These are phyloP conservation scores for Arachis stenosperma DNA, from an alignment of 306 rosid genomes.

Conservation along the genomic window DNA sequence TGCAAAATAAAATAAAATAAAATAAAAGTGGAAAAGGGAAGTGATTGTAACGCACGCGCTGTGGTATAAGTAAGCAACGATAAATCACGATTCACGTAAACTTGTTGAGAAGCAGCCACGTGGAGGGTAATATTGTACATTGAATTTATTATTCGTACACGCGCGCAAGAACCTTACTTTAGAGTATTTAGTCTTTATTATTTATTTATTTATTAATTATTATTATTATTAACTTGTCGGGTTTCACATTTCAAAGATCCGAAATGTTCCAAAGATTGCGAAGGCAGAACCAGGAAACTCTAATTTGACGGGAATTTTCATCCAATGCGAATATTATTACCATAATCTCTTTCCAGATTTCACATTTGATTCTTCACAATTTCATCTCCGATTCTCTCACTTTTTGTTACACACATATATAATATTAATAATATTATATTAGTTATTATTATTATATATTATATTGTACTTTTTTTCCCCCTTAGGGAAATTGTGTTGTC, in stretches of 20 bases:
- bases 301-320: slow-evolving; percentile 36
- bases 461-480: background rate
- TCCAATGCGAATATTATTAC: slow-evolving; percentile 36
- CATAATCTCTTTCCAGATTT: slow-evolving; percentile 38
- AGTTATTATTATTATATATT: background rate
- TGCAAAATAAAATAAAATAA: background rate
- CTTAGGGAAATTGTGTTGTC: slow-evolving; percentile 13
- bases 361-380: slow-evolving; percentile 51
- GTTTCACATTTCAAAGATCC: slow-evolving; percentile 70
- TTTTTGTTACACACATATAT: background rate
- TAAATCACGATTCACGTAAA: slow-evolving; percentile 37
- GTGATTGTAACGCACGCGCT: slow-evolving; percentile 47
- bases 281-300: slow-evolving; percentile 30
- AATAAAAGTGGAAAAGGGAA: background rate
- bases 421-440: too few species aligned
- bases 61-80: background rate
- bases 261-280: slow-evolving; percentile 48
- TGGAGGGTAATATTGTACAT: slow-evolving; percentile 55
- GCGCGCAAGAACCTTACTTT: slow-evolving; percentile 61
- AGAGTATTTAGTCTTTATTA: slow-evolving; percentile 5
- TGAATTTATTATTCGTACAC: slow-evolving; percentile 70
- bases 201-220: background rate
- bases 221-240: slow-evolving; percentile 45
- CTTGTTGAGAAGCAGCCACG: slow-evolving; percentile 33
- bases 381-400: slow-evolving; percentile 40